Conservation (phyloP, 805 yeast species). For the Yarrowia sp. region DNA sequence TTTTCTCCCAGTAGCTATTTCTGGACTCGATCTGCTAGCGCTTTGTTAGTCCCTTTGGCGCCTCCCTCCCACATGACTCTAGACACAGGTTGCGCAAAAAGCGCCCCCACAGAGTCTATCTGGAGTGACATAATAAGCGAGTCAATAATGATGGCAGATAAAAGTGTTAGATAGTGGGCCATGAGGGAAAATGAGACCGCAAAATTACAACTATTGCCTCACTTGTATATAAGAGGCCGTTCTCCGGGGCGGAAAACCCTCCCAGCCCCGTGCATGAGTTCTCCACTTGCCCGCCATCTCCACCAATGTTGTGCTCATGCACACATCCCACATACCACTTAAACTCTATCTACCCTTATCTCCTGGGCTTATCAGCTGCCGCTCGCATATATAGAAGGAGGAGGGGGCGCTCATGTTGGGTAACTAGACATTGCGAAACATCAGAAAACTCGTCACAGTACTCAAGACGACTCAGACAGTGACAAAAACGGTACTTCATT, state of each 20-base stretch:
- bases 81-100: not conserved
- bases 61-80: not conserved
- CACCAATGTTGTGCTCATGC: not conserved
- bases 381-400: not conserved
- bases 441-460: too few relatives aligned
- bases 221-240: too few relatives aligned
- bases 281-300: not conserved
- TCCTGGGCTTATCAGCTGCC: constrained; percentile 23
- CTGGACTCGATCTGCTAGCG: not conserved
- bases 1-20: not conserved
- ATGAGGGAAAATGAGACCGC: too few relatives aligned
- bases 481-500: not conserved
- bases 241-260: too few relatives aligned
- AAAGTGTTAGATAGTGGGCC: too few relatives aligned
- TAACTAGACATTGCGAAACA: too few relatives aligned
- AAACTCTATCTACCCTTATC: constrained; percentile 16
- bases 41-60: too few relatives aligned
- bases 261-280: too few relatives aligned
- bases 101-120: not conserved
- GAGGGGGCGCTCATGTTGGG: not conserved
- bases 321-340: constrained; percentile 16
- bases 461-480: too few relatives aligned
- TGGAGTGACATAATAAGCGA: not conserved
- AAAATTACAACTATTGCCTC: too few relatives aligned
- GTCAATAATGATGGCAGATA: too few relatives aligned